Evolutionary conservation across 2,329 filamentous ascomycete species (phyloP).

Genomic region (Exophiala lecanii-corni): DNA sequence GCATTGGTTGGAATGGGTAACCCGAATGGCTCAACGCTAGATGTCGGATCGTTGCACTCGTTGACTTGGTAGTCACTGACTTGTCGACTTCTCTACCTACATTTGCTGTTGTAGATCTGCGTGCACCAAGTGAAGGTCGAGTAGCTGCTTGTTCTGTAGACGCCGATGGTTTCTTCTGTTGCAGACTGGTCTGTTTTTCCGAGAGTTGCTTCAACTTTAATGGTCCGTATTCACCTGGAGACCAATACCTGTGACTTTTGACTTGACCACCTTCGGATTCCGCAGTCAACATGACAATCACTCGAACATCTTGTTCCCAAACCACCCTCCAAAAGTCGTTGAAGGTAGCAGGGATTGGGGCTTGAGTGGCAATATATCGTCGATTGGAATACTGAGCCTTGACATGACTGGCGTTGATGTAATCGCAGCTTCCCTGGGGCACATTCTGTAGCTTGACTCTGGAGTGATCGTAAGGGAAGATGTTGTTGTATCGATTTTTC

Average conservation of each 20-base stretch:
- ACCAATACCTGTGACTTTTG: constrained; percentile 95
- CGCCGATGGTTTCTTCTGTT: constrained; percentile 50
- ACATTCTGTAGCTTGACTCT: constrained; percentile 73
- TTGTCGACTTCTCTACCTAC: constrained; percentile 27
- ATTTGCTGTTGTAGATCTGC: constrained; percentile 34
- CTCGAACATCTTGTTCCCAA: constrained; percentile 93
- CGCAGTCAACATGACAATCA: constrained; percentile 94
- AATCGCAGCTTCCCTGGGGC: constrained; percentile 70
- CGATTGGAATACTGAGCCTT: constrained; percentile 78
- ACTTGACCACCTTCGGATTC: constrained; percentile 89
- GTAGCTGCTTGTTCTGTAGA: constrained; percentile 33
- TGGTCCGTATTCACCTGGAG: constrained; percentile 68
- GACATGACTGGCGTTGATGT: constrained; percentile 89
- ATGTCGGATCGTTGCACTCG: constrained; percentile 78
- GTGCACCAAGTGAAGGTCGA: constrained; percentile 34
- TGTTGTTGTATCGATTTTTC: constrained; percentile 98
- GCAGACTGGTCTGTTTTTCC: constrained; percentile 75
- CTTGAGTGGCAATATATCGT: constrained; percentile 92
- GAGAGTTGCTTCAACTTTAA: constrained; percentile 72
- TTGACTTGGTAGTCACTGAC: constrained; percentile 48
- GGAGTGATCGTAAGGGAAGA: constrained; percentile 91
- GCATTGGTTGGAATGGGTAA: constrained; percentile 77
- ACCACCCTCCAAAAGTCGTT: constrained; percentile 96
- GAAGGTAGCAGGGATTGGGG: constrained; percentile 86
- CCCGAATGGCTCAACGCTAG: constrained; percentile 74